Conservation (phyloP, 2,329 filamentous ascomycete genomes). For the Cryphonectria parasitica region DNA sequence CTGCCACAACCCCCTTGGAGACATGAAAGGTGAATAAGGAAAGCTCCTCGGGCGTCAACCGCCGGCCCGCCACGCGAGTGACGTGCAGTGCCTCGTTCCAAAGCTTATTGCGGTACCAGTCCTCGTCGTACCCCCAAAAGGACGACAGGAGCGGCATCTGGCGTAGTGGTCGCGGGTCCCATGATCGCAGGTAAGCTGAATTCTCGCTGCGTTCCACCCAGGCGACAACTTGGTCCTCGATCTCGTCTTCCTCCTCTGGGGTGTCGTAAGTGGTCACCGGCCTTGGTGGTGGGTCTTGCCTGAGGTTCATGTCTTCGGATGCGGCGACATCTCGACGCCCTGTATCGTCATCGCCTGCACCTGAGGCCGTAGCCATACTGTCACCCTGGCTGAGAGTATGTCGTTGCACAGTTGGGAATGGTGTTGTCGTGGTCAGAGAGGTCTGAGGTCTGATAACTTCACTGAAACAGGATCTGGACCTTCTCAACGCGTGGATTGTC, state of each 20-base stretch:
- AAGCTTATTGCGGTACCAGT: conserved; percentile 5
- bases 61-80: conserved; percentile 10
- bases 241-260: background rate
- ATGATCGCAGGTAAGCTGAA: background rate
- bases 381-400: background rate
- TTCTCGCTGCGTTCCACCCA: conserved; percentile 11
- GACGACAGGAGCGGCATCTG: conserved; percentile 15
- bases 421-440: background rate
- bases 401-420: background rate
- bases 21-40: conserved; percentile 4
- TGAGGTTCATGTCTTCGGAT: background rate
- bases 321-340: background rate
- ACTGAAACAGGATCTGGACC: background rate
- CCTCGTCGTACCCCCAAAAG: conserved; percentile 10
- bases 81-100: background rate
- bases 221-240: background rate
- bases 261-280: background rate
- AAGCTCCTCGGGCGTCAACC: conserved; percentile 11
- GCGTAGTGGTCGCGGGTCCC: background rate
- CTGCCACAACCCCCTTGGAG: conserved; percentile 9
- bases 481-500: background rate
- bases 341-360: background rate
- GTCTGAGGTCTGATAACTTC: background rate
- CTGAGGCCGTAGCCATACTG: background rate
- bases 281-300: conserved; percentile 7